Evolutionary conservation across 371 early-diverging fungal genomes (phyloP).

Genomic region (Syncephalastrum sp.): DNA sequence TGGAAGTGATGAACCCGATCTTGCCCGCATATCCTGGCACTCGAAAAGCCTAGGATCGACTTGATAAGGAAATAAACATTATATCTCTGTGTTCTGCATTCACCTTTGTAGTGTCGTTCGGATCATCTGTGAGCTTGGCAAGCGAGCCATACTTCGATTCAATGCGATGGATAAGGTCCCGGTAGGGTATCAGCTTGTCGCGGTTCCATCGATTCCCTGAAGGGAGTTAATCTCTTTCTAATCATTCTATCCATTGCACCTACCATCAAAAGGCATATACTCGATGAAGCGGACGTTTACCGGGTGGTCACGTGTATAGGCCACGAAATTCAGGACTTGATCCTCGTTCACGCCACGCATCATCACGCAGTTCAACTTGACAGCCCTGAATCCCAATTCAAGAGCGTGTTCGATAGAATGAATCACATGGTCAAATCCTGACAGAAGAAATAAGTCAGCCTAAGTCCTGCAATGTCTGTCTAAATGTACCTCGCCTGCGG

Average conservation of each 20-base stretch:
- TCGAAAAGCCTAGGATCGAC: constrained; percentile 37
- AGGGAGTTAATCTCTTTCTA: neutral
- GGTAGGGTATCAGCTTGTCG: constrained; percentile 82
- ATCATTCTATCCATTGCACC: constrained; percentile 1
- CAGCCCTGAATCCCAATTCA: constrained; percentile 59
- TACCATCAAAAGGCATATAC: constrained; percentile 97
- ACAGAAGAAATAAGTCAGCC: neutral
- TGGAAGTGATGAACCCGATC: constrained; percentile 94
- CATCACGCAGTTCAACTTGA: constrained; percentile 91
- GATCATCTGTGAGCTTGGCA: constrained; percentile 65
- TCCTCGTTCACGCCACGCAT: constrained; percentile 84
- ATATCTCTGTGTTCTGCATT: constrained; percentile 6
- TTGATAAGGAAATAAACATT: neutral
- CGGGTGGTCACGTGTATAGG: constrained; percentile 71
- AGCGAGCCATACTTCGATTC: constrained; percentile 54
- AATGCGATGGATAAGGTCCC: constrained; percentile 68
- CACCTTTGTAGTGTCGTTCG: constrained; percentile 88
- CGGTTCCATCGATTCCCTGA: constrained; percentile 86
- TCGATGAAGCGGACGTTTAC: constrained; percentile 92
- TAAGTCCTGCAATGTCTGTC: neutral
- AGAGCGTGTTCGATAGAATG: constrained; percentile 73
- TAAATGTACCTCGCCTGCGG: constrained; percentile 63
- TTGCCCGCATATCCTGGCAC: constrained; percentile 81
- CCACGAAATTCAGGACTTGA: constrained; percentile 82
- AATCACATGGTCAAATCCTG: constrained; percentile 76